Percentiles rank a stretch among this genome's conserved stretches.
phyloP scores from a whole-genome alignment of 2,329 filamentous ascomycete species.

The Penicillium verrucosum region DNA sequence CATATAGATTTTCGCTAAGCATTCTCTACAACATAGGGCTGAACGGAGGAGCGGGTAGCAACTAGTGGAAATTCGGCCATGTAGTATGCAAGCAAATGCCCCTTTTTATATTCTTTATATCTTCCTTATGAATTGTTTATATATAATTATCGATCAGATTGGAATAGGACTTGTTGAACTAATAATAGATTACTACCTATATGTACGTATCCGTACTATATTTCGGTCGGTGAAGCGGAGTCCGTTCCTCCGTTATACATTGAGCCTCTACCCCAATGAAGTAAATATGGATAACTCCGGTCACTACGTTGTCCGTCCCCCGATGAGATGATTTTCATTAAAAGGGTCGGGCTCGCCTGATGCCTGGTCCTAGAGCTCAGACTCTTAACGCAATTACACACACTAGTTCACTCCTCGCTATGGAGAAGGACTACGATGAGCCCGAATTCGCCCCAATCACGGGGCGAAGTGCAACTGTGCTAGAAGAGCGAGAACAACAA shows the following conservation, averaged over 20 bases:
- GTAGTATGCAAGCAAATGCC: too few species aligned
- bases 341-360: background rate
- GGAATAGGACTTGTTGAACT: too few species aligned
- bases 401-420: background rate
- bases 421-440: constrained; percentile 14
- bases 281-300: background rate
- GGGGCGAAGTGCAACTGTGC: constrained; percentile 4
- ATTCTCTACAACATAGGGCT: too few species aligned
- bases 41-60: too few species aligned
- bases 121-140: too few species aligned
- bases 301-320: background rate
- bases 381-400: background rate
- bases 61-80: too few species aligned
- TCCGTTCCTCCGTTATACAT: constrained; percentile 2
- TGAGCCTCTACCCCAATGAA: background rate
- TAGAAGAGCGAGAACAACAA: constrained; percentile 18
- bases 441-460: constrained; percentile 20
- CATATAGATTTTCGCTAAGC: too few species aligned
- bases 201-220: too few species aligned
- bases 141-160: too few species aligned
- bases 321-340: background rate
- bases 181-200: too few species aligned
- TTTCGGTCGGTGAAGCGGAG: background rate
- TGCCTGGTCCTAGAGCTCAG: background rate
- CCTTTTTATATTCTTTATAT: too few species aligned